Base-by-base conservation (phyloP, 2,329 filamentous ascomycete genomes). In the Curvularia sp. region DNA sequence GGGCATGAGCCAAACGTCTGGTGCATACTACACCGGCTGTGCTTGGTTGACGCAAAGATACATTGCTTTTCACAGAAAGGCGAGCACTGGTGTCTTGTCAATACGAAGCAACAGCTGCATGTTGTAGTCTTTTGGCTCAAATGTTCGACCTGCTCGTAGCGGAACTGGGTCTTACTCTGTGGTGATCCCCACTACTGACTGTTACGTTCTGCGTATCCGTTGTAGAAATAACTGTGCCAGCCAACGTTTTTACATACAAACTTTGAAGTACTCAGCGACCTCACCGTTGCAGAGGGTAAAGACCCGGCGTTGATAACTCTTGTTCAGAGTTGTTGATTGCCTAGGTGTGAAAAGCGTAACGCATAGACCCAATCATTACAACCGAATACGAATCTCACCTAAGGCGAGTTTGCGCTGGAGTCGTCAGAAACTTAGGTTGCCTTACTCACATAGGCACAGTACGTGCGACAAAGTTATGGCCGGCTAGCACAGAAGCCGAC, bases 401-500 rank as follows among this genome's bases (percentile, higher is more conserved):
- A 49, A 15, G 48, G 24, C 46, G 18, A 33, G 20, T 30, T 15
- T 18, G 18, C 18, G 13, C 26, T 13, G 18, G 18, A 13, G 30
- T 18, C 10, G 6, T 24, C 46, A 30, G 46, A 33, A 35, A 20
- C 44, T 24, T 48, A 18, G 15, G 31, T 28, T 55, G 58, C 58
- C 53, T 61, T 55, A 55, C 48, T 48, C 10, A 48, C 35, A 38
- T 12, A 43, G n/a, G 38, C 24, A 39, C 12, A 18, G 22, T 24
- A 39, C 15, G 53, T 58, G 46, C 35, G 51, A 62, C 57, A 53
- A 48, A 48, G 35, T 49, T 26, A 48, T 41, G 22, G 59, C 50
- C 60, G 55, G 58, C 51, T 59, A 53, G 49, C 33, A 46, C 53
- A 63, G 30, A 47, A 53, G 41, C 52, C 57, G 47, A 49, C 28